phyloP scores from a whole-genome alignment of 176 grass and related monocot species.

The Ensete ventricosum region DNA sequence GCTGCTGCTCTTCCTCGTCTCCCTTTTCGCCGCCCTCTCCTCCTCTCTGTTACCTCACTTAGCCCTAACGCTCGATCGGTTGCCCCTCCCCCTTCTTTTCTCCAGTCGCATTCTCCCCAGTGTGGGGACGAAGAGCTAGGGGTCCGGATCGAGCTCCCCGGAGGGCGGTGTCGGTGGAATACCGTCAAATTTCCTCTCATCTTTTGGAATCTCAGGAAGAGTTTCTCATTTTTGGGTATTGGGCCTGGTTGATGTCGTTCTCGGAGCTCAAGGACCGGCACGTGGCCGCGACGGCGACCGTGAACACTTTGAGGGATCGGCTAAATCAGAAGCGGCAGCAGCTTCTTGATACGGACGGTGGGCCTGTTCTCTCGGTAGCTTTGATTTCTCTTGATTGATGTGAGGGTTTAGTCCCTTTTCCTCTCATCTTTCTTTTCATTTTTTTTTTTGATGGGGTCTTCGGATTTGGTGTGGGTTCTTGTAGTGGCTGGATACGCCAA shows the following conservation, averaged over 20 bases:
- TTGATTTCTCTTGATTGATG: neutral
- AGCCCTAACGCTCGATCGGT: neutral
- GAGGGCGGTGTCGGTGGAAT: neutral
- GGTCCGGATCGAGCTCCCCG: neutral
- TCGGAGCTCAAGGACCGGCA: conserved; percentile 93
- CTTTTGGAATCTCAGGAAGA: neutral
- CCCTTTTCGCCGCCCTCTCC: neutral
- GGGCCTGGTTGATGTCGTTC: conserved; percentile 37
- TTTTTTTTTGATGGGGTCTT: conserved; percentile 4
- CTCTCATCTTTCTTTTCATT: neutral
- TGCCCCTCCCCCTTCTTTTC: neutral
- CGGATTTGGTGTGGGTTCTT: neutral
- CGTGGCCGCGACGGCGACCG: conserved; percentile 57
- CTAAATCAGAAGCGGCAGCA: conserved; percentile 59
- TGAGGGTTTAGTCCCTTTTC: neutral
- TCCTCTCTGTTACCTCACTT: neutral
- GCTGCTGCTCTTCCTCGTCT: neutral
- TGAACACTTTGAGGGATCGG: conserved; percentile 64
- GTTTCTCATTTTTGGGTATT: neutral
- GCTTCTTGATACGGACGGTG: conserved; percentile 97
- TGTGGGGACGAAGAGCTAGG: neutral
- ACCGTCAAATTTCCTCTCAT: neutral
- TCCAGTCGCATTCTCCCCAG: too few species aligned
- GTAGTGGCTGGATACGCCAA: conserved; percentile 79
- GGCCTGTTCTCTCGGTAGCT: neutral